A percentile compares a stretch with the other conserved stretches of the same genome.
These are phyloP conservation scores for Pistacia vera DNA, from an alignment of 345 rosid species.

Conservation along the genomic window DNA sequence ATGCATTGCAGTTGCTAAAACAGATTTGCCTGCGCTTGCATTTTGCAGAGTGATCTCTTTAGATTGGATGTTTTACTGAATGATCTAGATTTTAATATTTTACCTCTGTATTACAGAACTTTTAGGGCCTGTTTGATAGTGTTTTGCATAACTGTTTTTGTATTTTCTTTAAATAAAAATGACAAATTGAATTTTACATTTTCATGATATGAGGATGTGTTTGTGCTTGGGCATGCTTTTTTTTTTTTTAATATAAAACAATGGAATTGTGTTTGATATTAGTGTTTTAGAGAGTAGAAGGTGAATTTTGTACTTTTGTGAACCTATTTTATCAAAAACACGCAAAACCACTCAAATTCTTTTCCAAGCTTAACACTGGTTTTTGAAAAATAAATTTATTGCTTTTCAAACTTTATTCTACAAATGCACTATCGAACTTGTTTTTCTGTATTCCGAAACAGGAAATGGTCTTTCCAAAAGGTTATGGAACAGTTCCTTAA, in stretches of 20 bases:
- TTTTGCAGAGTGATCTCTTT: not conserved
- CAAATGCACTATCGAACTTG: too few relatives aligned
- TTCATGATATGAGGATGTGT: not conserved
- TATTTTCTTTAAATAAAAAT: not conserved
- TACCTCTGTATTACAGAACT: not conserved
- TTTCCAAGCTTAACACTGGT: too few relatives aligned
- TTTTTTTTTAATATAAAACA: too few relatives aligned
- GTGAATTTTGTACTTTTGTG: too few relatives aligned
- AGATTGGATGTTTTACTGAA: not conserved
- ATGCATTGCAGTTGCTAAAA: not conserved
- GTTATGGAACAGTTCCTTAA: not conserved
- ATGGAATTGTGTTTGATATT: too few relatives aligned
- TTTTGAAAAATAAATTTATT: too few relatives aligned
- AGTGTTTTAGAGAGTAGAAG: too few relatives aligned
- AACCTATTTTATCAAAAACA: too few relatives aligned
- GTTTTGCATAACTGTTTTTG: not conserved
- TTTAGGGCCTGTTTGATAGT: not conserved
- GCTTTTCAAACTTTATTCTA: too few relatives aligned
- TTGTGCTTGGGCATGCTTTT: not conserved
- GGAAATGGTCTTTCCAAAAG: not conserved
- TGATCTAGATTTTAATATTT: not conserved
- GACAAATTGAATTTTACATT: too few relatives aligned
- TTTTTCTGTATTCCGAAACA: too few relatives aligned
- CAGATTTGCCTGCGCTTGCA: not conserved
- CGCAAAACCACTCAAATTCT: too few relatives aligned